A percentile compares a stretch with the other conserved stretches of the same genome.
Evolutionary conservation across 306 rosid species (phyloP).

Genomic region (Castanopsis chinensis): DNA sequence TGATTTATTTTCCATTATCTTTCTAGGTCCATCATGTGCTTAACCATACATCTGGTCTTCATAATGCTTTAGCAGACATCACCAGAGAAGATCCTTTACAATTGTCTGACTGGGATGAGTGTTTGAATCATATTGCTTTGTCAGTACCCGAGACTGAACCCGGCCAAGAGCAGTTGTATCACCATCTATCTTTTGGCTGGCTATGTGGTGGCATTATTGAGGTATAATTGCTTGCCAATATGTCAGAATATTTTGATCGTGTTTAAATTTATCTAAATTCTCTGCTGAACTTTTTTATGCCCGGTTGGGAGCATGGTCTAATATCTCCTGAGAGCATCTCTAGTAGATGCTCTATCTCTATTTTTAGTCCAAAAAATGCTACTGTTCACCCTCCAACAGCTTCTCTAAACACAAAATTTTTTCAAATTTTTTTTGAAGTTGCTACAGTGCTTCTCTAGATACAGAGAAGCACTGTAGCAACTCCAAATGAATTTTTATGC

Average conservation of each 20-base stretch:
- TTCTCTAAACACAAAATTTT: too few species aligned
- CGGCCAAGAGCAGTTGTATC: conserved; percentile 85
- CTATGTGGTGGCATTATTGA: conserved; percentile 95
- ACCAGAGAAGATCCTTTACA: conserved; percentile 61
- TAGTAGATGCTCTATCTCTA: too few species aligned
- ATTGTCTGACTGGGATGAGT: conserved; percentile 83
- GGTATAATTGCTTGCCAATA: conserved; percentile 44
- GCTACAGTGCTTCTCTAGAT: too few species aligned
- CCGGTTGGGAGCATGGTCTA: too few species aligned
- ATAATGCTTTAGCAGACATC: conserved; percentile 64
- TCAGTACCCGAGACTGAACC: conserved; percentile 87
- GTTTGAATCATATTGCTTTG: conserved; percentile 56
- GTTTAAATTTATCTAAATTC: conserved; percentile 5
- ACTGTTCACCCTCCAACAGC: too few species aligned
- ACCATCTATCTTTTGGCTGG: conserved; percentile 87
- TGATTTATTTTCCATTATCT: background rate
- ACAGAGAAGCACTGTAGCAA: too few species aligned
- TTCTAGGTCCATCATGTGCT: conserved; percentile 93
- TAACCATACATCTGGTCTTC: conserved; percentile 96
- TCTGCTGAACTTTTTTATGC: background rate
- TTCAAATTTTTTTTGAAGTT: too few species aligned
- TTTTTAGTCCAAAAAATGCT: too few species aligned
- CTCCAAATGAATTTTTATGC: too few species aligned
- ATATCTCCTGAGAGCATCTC: too few species aligned
- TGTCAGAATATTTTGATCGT: background rate